Conservation (phyloP, 2,329 filamentous ascomycete species). For the Calonectria henricotiae region DNA sequence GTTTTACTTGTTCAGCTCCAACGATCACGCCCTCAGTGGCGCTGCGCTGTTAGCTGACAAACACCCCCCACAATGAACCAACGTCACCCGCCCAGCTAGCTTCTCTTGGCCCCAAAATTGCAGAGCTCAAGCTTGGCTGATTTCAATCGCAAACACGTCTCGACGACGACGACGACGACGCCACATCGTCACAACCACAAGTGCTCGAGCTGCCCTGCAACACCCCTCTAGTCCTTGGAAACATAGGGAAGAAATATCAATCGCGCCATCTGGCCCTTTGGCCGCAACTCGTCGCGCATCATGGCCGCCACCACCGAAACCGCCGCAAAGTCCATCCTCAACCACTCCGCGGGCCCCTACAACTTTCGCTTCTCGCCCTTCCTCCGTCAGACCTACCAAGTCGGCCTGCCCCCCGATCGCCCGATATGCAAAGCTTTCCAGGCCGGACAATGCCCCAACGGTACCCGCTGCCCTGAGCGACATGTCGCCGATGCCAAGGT, state of each 20-base stretch:
- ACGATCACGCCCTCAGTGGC: no score
- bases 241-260: background rate
- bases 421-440: slow-evolving; percentile 90
- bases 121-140: slow-evolving; percentile 31
- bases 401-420: slow-evolving; percentile 84
- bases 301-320: slow-evolving; percentile 55
- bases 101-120: slow-evolving; percentile 29
- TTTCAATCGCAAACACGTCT: slow-evolving; percentile 19
- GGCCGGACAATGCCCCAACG: slow-evolving; percentile 89
- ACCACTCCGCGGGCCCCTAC: slow-evolving; percentile 72
- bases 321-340: slow-evolving; percentile 67
- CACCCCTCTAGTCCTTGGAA: background rate
- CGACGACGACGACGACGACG: background rate
- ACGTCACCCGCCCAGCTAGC: slow-evolving; percentile 29
- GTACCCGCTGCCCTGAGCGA: slow-evolving; percentile 87
- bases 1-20: no score
- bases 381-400: slow-evolving; percentile 86
- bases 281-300: slow-evolving; percentile 37
- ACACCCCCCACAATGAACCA: slow-evolving; percentile 31
- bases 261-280: slow-evolving; percentile 32
- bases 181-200: background rate
- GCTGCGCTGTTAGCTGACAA: slow-evolving; percentile 40
- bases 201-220: background rate
- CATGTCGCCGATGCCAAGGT: slow-evolving; percentile 70
- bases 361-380: slow-evolving; percentile 90